phyloP scores from a whole-genome alignment of 257 asterid genomes.

The Lycium barbarum region DNA sequence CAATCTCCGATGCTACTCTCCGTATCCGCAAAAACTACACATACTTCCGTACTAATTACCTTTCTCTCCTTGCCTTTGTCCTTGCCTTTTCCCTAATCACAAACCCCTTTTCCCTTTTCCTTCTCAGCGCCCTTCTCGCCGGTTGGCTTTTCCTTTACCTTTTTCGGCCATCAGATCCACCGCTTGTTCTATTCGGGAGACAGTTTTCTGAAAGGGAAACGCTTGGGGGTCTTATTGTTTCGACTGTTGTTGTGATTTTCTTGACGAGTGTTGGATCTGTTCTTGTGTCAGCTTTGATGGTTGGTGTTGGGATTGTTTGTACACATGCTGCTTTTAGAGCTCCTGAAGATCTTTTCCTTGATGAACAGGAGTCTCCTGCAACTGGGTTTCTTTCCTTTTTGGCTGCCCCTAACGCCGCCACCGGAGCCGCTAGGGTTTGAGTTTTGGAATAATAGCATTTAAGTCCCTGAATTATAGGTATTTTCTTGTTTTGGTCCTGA shows the following conservation, averaged over 20 bases:
- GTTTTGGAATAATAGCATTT: background rate
- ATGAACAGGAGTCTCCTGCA: constrained; percentile 77
- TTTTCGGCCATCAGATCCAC: constrained; percentile 91
- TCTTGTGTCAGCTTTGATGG: constrained; percentile 76
- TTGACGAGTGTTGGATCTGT: constrained; percentile 30
- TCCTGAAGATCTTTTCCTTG: constrained; percentile 90
- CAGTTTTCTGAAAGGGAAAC: constrained; percentile 85
- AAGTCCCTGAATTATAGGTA: no score
- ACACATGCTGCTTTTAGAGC: constrained; percentile 84
- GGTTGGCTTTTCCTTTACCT: constrained; percentile 87
- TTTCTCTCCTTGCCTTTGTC: constrained; percentile 57
- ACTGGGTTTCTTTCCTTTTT: constrained; percentile 81
- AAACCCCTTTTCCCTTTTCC: constrained; percentile 71
- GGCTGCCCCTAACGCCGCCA: constrained; percentile 40
- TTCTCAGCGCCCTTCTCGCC: constrained; percentile 72
- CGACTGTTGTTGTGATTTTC: constrained; percentile 51
- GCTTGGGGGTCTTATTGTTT: constrained; percentile 49
- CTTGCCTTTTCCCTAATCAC: constrained; percentile 68
- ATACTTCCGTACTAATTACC: constrained; percentile 77
- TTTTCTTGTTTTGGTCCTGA: no score
- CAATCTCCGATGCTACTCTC: constrained; percentile 69
- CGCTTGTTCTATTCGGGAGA: constrained; percentile 70
- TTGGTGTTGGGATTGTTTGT: constrained; percentile 67
- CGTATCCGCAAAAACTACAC: constrained; percentile 76
- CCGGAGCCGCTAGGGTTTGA: constrained; percentile 61